Evolutionary conservation across 306 rosid genomes (phyloP).

Genomic region (Arachis stenosperma): DNA sequence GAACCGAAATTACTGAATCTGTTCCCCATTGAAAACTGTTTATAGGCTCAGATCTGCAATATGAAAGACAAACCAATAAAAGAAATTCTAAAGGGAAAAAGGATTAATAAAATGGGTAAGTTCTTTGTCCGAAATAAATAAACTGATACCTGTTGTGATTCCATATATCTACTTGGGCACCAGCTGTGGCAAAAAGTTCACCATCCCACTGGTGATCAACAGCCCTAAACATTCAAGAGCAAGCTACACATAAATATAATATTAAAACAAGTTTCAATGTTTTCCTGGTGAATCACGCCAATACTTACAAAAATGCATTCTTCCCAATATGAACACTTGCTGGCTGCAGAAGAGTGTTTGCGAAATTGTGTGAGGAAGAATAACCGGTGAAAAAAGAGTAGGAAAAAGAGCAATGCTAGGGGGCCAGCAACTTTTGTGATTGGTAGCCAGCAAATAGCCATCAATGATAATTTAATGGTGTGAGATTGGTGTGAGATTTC

Average conservation of each 20-base stretch:
- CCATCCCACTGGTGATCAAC: conserved; percentile 93
- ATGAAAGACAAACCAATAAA: conserved; percentile 16
- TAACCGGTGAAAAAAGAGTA: not conserved
- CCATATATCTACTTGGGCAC: conserved; percentile 92
- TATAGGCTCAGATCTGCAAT: conserved; percentile 65
- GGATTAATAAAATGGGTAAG: conserved; percentile 20
- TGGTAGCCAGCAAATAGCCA: too few species aligned
- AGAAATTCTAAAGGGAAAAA: not conserved
- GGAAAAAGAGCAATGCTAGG: too few species aligned
- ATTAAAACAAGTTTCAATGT: conserved; percentile 18
- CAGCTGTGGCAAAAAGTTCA: conserved; percentile 88
- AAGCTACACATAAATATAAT: not conserved
- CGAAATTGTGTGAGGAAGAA: conserved; percentile 40
- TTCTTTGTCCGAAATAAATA: conserved; percentile 9
- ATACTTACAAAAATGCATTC: conserved; percentile 82
- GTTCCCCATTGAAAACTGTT: conserved; percentile 80
- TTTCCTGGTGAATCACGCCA: conserved; percentile 29
- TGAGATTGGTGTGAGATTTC: too few species aligned
- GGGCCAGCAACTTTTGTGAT: too few species aligned
- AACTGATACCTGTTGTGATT: conserved; percentile 74
- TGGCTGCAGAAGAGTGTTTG: conserved; percentile 57
- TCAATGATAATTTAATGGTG: too few species aligned
- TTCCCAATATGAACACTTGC: conserved; percentile 68
- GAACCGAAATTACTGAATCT: conserved; percentile 69
- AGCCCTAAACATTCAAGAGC: conserved; percentile 57